Conservation (phyloP, 2,329 filamentous ascomycete genomes). For the Aureobasidium zeae region DNA sequence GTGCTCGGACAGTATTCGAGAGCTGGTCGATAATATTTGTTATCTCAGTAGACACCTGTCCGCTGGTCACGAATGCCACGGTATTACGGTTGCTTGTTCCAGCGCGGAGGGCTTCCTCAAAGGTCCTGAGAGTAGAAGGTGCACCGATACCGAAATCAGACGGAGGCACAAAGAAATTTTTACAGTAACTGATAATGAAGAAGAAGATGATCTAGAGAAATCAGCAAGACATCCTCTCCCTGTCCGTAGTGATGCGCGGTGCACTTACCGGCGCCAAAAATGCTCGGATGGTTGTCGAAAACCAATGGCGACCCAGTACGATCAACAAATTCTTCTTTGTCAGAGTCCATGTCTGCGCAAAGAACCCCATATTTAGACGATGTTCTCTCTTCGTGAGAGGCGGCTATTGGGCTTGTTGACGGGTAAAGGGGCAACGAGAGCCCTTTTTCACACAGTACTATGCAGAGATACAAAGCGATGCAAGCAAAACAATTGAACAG, state of each 20-base stretch:
- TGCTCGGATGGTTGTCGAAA: slow-evolving; percentile 46
- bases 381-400: not conserved
- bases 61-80: slow-evolving; percentile 71
- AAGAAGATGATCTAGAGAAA: slow-evolving; percentile 48
- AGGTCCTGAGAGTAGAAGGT: slow-evolving; percentile 50
- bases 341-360: slow-evolving; percentile 47
- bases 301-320: slow-evolving; percentile 44
- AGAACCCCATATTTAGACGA: slow-evolving; percentile 30
- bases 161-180: slow-evolving; percentile 74
- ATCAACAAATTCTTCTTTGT: slow-evolving; percentile 49
- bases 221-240: no score
- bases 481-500: not conserved
- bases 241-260: no score
- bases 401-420: not conserved
- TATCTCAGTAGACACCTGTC: slow-evolving; percentile 58
- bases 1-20: slow-evolving; percentile 45
- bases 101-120: slow-evolving; percentile 53
- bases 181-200: slow-evolving; percentile 44
- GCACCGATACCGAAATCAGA: slow-evolving; percentile 64
- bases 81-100: slow-evolving; percentile 54
- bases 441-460: not conserved
- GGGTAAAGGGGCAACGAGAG: not conserved
- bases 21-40: slow-evolving; percentile 59
- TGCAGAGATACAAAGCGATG: not conserved
- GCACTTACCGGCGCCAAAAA: slow-evolving; percentile 49